Conservation (phyloP, 2,329 filamentous ascomycete genomes). For the Trichothecium sympodiale region DNA sequence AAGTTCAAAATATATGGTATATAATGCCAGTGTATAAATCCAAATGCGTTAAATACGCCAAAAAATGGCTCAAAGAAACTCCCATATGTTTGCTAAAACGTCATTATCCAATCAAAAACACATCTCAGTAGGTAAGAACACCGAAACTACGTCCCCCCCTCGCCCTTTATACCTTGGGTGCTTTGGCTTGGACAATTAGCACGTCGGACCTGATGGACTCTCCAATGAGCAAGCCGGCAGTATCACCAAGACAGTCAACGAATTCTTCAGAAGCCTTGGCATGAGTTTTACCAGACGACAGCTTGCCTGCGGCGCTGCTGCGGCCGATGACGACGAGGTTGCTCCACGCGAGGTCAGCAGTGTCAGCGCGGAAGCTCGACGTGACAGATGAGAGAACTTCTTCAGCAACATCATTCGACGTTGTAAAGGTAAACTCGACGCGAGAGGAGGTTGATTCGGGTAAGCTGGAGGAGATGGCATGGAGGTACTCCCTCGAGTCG, state of each 20-base stretch:
- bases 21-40: too few species aligned
- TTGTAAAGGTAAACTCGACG: constrained; percentile 11
- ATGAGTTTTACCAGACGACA: constrained; percentile 13
- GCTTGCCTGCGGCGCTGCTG: constrained; percentile 10
- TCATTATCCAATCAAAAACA: too few species aligned
- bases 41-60: too few species aligned
- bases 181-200: constrained; percentile 10
- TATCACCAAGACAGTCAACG: constrained; percentile 12
- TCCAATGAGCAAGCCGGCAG: constrained; percentile 9
- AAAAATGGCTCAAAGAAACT: too few species aligned
- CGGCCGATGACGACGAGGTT: constrained; percentile 16
- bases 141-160: too few species aligned
- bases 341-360: constrained; percentile 10
- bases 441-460: constrained; percentile 9
- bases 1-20: too few species aligned
- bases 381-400: constrained; percentile 1
- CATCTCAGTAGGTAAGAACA: too few species aligned
- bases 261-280: constrained; percentile 15
- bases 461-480: constrained; percentile 9
- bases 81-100: too few species aligned
- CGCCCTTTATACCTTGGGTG: background rate
- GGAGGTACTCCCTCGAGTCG: constrained; percentile 17
- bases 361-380: constrained; percentile 10
- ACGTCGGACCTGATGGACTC: constrained; percentile 16
- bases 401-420: constrained; percentile 12